These are phyloP conservation scores for Pichia norvegensis DNA, from an alignment of 1,139 yeast species.

Conservation along the genomic window DNA sequence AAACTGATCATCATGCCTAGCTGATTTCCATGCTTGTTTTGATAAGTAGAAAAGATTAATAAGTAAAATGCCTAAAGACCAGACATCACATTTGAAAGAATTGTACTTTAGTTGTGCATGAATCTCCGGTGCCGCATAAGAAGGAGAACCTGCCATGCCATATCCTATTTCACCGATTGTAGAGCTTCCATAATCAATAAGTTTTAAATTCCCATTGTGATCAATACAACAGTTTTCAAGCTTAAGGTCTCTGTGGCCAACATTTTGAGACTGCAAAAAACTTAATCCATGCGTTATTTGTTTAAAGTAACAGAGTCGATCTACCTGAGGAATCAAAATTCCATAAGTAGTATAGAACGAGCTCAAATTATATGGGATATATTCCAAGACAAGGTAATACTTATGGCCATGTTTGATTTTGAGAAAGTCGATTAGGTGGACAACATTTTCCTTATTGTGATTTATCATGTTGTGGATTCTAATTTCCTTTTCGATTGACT, in stretches of 20 bases:
- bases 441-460: constrained; percentile 31
- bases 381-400: constrained; percentile 41
- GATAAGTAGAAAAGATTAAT: constrained; percentile 26
- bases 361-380: constrained; percentile 37
- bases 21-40: constrained; percentile 27
- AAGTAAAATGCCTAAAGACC: constrained; percentile 44
- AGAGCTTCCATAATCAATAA: constrained; percentile 50
- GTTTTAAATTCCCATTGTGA: constrained; percentile 38
- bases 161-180: constrained; percentile 17
- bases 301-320: constrained; percentile 37
- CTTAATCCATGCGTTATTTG: constrained; percentile 39
- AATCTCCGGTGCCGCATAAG: constrained; percentile 44
- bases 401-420: constrained; percentile 30
- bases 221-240: constrained; percentile 47
- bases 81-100: constrained; percentile 38
- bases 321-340: constrained; percentile 20
- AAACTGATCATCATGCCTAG: constrained; percentile 17
- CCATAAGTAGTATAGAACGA: constrained; percentile 36
- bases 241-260: constrained; percentile 50
- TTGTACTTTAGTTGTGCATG: constrained; percentile 32
- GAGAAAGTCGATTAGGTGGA: constrained; percentile 30
- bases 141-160: constrained; percentile 46
- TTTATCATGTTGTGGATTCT: constrained; percentile 9
- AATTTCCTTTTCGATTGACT: constrained; percentile 35
- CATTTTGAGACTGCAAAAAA: constrained; percentile 37